Percentiles rank a stretch among this genome's conserved stretches.
Evolutionary conservation across 75 land plant species (phyloP).

Genomic region (Cupressus sempervirens): DNA sequence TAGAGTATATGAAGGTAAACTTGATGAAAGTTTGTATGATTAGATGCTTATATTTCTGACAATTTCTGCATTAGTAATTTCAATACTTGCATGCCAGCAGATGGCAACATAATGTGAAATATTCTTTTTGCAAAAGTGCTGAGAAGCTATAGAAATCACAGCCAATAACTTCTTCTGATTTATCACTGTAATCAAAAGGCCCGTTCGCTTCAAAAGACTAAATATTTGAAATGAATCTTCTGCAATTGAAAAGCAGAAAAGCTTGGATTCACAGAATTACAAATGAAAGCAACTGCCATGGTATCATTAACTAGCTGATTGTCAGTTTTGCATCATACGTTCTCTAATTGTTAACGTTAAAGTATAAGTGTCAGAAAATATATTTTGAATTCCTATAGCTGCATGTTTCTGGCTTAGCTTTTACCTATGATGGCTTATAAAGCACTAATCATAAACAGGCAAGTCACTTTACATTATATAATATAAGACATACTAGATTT

Average conservation of each 20-base stretch:
- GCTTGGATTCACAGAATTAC: not conserved
- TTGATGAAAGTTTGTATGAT: not conserved
- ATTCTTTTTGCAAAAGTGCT: not conserved
- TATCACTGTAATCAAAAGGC: not conserved
- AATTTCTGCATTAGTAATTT: not conserved
- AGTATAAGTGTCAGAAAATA: not conserved
- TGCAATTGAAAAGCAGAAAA: not conserved
- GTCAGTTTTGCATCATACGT: not conserved
- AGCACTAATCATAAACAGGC: not conserved
- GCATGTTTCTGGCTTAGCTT: not conserved
- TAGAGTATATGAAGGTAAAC: not conserved
- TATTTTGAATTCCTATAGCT: not conserved
- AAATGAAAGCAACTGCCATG: not conserved
- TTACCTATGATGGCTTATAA: not conserved
- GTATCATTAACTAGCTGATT: not conserved
- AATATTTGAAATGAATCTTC: not conserved
- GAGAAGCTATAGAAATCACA: not conserved
- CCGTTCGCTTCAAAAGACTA: not conserved
- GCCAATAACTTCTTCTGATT: not conserved
- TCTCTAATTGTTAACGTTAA: not conserved
- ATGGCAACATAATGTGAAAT: not conserved
- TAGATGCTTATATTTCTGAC: not conserved
- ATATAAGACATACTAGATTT: not conserved
- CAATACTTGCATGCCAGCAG: not conserved
- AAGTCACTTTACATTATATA: not conserved